A percentile compares a stretch with the other conserved stretches of the same genome.
phyloP scores from a whole-genome alignment of 495 filamentous ascomycete species.

The Penicillium cinerascens region DNA sequence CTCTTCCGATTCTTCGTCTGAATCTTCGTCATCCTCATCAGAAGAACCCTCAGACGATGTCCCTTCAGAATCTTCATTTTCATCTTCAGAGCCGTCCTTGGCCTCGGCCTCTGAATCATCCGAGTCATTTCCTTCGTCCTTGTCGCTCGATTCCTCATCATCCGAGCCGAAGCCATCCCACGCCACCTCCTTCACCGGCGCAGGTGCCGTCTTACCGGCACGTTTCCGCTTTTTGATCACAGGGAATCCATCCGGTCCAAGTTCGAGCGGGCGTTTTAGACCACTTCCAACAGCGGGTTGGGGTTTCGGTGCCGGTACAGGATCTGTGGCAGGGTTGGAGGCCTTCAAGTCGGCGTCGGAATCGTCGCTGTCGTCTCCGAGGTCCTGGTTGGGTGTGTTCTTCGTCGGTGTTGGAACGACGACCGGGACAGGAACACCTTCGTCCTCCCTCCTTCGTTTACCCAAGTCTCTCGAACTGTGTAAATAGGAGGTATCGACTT shows the following conservation, averaged over 20 bases:
- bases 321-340: slow-evolving; percentile 16
- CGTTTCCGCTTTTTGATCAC: slow-evolving; percentile 68
- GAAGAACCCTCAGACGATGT: slow-evolving; percentile 12
- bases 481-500: slow-evolving; percentile 77
- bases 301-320: slow-evolving; percentile 14
- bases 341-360: slow-evolving; percentile 28
- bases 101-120: slow-evolving; percentile 19
- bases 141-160: slow-evolving; percentile 26
- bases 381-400: slow-evolving; percentile 16
- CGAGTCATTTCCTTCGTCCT: slow-evolving; percentile 13
- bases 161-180: slow-evolving; percentile 62
- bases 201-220: slow-evolving; percentile 28
- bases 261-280: slow-evolving; percentile 79
- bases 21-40: slow-evolving; percentile 23
- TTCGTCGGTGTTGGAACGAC: slow-evolving; percentile 1
- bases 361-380: slow-evolving; percentile 39
- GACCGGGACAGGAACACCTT: slow-evolving; percentile 6
- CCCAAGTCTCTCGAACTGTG: slow-evolving; percentile 74
- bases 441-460: slow-evolving; percentile 35
- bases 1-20: slow-evolving; percentile 23
- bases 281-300: slow-evolving; percentile 61
- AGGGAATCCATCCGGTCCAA: slow-evolving; percentile 72
- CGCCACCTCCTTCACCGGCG: slow-evolving; percentile 42
- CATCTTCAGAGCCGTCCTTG: slow-evolving; percentile 17
- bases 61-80: slow-evolving; percentile 12